Base-by-base conservation (phyloP, 148 eudicot genomes). In the Polygonum maritimum region DNA sequence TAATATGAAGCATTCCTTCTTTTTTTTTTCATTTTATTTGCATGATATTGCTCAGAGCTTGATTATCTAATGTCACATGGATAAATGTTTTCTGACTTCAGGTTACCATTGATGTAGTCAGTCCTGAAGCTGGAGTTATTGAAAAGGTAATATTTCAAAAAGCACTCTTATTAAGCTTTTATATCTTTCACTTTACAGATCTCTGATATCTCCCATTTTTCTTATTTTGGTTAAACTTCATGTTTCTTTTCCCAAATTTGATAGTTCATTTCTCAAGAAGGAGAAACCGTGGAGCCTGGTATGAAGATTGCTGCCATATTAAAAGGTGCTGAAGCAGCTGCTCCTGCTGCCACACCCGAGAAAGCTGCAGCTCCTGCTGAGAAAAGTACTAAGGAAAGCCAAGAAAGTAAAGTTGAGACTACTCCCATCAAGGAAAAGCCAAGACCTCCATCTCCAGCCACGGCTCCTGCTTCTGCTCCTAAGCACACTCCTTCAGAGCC, bases 201-300 rank as follows among this genome's bases (percentile, higher is more conserved):
- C 4, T 12, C 21, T 58, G 18, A 33, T 21, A 3, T 12, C 41
- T 58, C 51, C 36, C 16, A 45, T 33, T 76, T 18, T 76, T 16
- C 12, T 8, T 71, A 14, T 21, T 71, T 48, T 45, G 16, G 54
- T 54, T 72, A 41, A 41, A 22, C 2, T 2, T 72, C 19, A 3
- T 41, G 10, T 21, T 10, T 33, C 15, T 45, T 13, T 60, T 62
- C 31, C 31, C 35, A 39, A 8, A 69, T 70, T 74, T 73, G 8
- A 52, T 52, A 92, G 97, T 88, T 86, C 81, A 72, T 90, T 75
- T 97, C 98, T 77, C 89, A 92, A 82, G 95, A 90, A 82, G 98
- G 98, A 45, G 98, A 91, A 76, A 92, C 96, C 18, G 98, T 94
- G 82, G 97, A 90, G 78, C 95, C 98, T 71, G 98, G 97, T 31